phyloP scores from a whole-genome alignment of 306 rosid species.

The Dalbergia cochinchinensis region DNA sequence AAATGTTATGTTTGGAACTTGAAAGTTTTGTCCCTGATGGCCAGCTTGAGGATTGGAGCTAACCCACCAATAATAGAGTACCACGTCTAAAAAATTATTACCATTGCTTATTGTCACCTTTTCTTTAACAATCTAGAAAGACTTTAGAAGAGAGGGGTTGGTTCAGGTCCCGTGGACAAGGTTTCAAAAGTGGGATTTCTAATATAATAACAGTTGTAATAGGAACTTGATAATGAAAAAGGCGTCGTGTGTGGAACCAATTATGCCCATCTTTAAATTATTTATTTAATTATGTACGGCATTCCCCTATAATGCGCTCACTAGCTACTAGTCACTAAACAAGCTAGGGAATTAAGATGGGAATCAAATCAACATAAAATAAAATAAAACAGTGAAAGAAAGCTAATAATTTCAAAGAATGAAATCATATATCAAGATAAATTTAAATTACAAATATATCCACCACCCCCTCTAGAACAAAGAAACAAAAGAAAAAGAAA shows the following conservation, averaged over 20 bases:
- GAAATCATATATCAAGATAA: constrained; percentile 44
- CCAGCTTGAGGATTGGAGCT: constrained; percentile 52
- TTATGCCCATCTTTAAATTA: constrained; percentile 52
- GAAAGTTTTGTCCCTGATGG: constrained; percentile 59
- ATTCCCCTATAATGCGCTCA: constrained; percentile 53
- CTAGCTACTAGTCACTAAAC: background rate
- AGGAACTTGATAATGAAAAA: constrained; percentile 37
- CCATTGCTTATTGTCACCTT: constrained; percentile 34
- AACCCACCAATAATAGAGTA: constrained; percentile 42
- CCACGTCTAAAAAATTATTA: constrained; percentile 62
- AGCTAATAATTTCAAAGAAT: constrained; percentile 56
- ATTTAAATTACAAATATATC: constrained; percentile 50
- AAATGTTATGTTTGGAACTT: constrained; percentile 13
- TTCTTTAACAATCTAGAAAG: constrained; percentile 75
- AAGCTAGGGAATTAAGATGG: background rate
- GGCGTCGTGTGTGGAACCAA: constrained; percentile 59
- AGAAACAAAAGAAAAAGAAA: background rate
- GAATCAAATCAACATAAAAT: constrained; percentile 6
- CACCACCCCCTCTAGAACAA: constrained; percentile 46
- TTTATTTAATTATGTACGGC: constrained; percentile 45
- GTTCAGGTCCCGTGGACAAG: constrained; percentile 87
- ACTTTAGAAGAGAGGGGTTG: constrained; percentile 46
- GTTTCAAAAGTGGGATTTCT: constrained; percentile 53
- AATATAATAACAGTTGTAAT: constrained; percentile 43
- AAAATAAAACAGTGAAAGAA: background rate